These are phyloP conservation scores for Camptophora hylomeconis DNA, from an alignment of 2,329 filamentous ascomycete genomes.

Conservation along the genomic window DNA sequence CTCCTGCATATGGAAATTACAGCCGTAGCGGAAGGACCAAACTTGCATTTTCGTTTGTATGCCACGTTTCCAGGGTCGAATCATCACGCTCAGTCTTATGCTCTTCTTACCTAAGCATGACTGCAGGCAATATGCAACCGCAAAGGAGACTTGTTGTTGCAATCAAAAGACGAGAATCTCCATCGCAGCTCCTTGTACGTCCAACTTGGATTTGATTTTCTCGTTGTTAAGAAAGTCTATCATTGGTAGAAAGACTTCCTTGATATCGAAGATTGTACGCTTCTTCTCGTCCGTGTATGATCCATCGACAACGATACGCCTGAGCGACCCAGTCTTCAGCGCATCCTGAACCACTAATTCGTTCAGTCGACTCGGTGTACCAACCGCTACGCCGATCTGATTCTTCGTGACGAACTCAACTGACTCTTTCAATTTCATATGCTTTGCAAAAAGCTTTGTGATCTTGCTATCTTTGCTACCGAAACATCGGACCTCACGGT, in stretches of 20 bases:
- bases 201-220: conserved; percentile 37
- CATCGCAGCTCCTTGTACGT: conserved; percentile 4
- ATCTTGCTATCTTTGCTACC: conserved; percentile 51
- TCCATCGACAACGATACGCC: conserved; percentile 75
- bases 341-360: conserved; percentile 77
- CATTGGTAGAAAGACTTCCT: conserved; percentile 74
- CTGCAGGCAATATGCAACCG: no score
- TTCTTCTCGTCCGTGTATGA: conserved; percentile 94
- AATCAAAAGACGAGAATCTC: conserved; percentile 15
- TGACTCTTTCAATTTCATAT: conserved; percentile 88
- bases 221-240: conserved; percentile 58
- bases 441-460: conserved; percentile 92
- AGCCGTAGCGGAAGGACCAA: no score
- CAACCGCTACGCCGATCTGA: conserved; percentile 73
- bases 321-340: conserved; percentile 56
- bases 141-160: not conserved
- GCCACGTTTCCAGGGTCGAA: no score
- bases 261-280: conserved; percentile 87
- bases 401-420: conserved; percentile 58
- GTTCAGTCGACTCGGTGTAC: conserved; percentile 70
- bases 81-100: no score
- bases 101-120: no score
- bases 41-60: no score
- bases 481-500: conserved; percentile 30
- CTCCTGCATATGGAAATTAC: no score